A percentile compares a stretch with the other conserved stretches of the same genome.
phyloP scores from a whole-genome alignment of 2,329 filamentous ascomycete genomes.

The Xylariomycetidae sp. region DNA sequence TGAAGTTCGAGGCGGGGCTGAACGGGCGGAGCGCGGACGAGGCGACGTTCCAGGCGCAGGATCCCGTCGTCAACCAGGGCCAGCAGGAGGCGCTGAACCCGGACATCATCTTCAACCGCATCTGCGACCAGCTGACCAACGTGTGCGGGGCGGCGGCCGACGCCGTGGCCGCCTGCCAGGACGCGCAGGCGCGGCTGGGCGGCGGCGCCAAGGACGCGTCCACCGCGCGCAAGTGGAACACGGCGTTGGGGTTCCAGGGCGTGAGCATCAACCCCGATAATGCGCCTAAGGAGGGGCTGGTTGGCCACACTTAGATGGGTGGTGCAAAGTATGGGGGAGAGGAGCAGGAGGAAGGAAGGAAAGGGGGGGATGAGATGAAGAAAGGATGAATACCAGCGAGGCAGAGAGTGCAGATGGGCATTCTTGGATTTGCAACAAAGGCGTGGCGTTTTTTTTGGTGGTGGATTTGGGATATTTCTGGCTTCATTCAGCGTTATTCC shows the following conservation, averaged over 20 bases:
- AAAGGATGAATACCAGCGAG: no score
- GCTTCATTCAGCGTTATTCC: no score
- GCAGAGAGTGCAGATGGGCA: no score
- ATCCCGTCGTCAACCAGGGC: conserved; percentile 53
- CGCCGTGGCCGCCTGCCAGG: conserved; percentile 46
- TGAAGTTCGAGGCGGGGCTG: conserved; percentile 53
- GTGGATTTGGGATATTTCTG: no score
- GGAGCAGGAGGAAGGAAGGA: no score
- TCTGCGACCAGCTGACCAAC: conserved; percentile 63
- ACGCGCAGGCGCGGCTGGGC: conserved; percentile 38
- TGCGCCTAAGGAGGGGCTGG: conserved; percentile 29
- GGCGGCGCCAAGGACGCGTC: conserved; percentile 28
- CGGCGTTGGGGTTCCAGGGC: conserved; percentile 33
- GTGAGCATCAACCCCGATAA: conserved; percentile 33
- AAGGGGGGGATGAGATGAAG: no score
- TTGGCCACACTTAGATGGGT: conserved; percentile 32
- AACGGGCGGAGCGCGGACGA: conserved; percentile 50
- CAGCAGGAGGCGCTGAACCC: conserved; percentile 66
- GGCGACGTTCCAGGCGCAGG: conserved; percentile 63
- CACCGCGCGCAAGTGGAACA: conserved; percentile 36
- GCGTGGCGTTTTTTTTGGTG: no score
- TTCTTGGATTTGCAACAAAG: no score
- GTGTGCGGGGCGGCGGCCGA: conserved; percentile 58
- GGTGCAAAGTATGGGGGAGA: no score
- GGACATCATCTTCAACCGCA: conserved; percentile 67